A percentile compares a stretch with the other conserved stretches of the same genome.
Conservation (phyloP, 495 filamentous ascomycete species). For the Lichenothelia convexa region DNA sequence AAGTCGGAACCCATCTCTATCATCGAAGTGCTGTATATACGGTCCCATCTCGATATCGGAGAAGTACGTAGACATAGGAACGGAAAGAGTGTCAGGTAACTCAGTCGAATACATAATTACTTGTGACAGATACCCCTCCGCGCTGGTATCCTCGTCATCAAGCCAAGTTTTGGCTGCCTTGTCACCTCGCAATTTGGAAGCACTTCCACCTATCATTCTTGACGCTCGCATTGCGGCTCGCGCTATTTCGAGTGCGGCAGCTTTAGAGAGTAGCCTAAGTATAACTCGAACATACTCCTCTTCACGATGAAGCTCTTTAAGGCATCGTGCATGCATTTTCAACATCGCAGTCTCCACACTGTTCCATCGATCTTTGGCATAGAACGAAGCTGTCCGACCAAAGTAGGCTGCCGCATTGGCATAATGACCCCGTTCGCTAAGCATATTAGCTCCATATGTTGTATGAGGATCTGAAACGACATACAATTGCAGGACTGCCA, state of each 20-base stretch:
- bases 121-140: slow-evolving; percentile 43
- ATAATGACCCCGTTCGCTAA: slow-evolving; percentile 47
- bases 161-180: slow-evolving; percentile 1
- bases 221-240: slow-evolving; percentile 19
- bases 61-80: slow-evolving; percentile 58
- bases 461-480: slow-evolving; percentile 13
- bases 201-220: slow-evolving; percentile 14
- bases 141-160: slow-evolving; percentile 34
- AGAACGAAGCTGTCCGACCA: slow-evolving; percentile 62
- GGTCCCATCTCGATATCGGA: slow-evolving; percentile 48
- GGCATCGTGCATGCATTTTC: slow-evolving; percentile 66
- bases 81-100: slow-evolving; percentile 43
- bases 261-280: slow-evolving; percentile 58
- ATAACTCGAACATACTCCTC: slow-evolving; percentile 67
- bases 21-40: slow-evolving; percentile 47
- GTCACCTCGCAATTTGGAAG: slow-evolving; percentile 5
- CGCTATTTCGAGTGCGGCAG: slow-evolving; percentile 36
- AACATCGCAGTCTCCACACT: slow-evolving; percentile 66
- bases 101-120: slow-evolving; percentile 42
- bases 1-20: slow-evolving; percentile 63
- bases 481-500: slow-evolving; percentile 66
- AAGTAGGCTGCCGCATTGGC: slow-evolving; percentile 60
- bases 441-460: slow-evolving; percentile 1
- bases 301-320: slow-evolving; percentile 53
- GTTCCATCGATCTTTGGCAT: slow-evolving; percentile 63